A percentile compares a stretch with the other conserved stretches of the same genome.
These are phyloP conservation scores for Austroboletus festivus DNA, from an alignment of 768 basidiomycete genomes.

Conservation along the genomic window DNA sequence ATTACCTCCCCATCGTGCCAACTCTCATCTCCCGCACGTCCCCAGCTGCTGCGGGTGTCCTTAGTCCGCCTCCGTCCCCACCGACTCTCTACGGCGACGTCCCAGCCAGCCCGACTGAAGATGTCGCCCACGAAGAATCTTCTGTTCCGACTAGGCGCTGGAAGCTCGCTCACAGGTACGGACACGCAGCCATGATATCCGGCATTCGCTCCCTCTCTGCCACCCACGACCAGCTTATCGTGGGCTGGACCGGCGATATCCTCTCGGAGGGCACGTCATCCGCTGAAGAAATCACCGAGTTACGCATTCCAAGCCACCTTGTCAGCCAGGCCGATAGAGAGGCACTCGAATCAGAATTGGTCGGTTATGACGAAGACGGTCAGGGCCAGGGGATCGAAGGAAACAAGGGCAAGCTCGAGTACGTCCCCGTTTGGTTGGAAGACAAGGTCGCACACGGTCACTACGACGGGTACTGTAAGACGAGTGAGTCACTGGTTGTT, in stretches of 20 bases:
- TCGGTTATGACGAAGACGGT: slow-evolving; percentile 43
- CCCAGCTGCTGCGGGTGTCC: slow-evolving; percentile 42
- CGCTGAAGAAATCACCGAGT: slow-evolving; percentile 25
- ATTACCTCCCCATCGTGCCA: slow-evolving; percentile 79
- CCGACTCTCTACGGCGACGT: slow-evolving; percentile 55
- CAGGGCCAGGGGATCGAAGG: slow-evolving; percentile 46
- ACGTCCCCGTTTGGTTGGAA: slow-evolving; percentile 89
- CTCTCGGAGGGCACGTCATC: slow-evolving; percentile 38
- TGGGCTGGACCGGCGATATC: slow-evolving; percentile 95
- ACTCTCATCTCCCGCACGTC: slow-evolving; percentile 47
- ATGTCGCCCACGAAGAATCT: slow-evolving; percentile 1
- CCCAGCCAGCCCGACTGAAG: slow-evolving; percentile 32
- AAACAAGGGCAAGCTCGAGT: slow-evolving; percentile 55
- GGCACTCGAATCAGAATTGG: slow-evolving; percentile 64
- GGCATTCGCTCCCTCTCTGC: slow-evolving; percentile 83
- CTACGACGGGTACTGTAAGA: slow-evolving; percentile 98
- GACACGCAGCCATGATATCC: slow-evolving; percentile 93
- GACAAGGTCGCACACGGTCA: slow-evolving; percentile 89
- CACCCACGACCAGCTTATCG: slow-evolving; percentile 85
- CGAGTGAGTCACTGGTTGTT: slow-evolving; percentile 59
- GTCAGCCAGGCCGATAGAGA: slow-evolving; percentile 62
- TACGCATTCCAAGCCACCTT: slow-evolving; percentile 44
- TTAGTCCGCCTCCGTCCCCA: slow-evolving; percentile 78
- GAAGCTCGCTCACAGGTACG: slow-evolving; percentile 76
- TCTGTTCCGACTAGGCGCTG: slow-evolving; percentile 44